phyloP scores from a whole-genome alignment of 306 rosid species.

The Trifolium repens region DNA sequence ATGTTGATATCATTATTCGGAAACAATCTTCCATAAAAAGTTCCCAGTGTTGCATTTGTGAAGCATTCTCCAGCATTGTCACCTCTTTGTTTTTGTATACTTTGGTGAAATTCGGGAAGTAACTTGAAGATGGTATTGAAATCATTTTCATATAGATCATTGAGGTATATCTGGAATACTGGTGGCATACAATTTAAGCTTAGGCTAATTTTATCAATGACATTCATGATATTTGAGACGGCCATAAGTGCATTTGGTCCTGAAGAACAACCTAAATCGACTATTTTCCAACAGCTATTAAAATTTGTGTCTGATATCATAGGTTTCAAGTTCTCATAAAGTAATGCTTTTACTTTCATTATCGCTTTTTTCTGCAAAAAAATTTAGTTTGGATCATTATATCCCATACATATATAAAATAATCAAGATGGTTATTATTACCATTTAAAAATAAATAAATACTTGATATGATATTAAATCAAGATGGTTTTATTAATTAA shows the following conservation, averaged over 20 bases:
- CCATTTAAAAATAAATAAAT: too few relatives aligned
- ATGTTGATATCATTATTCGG: conserved; percentile 46
- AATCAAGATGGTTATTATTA: too few relatives aligned
- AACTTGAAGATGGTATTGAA: conserved; percentile 7
- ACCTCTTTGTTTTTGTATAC: not conserved
- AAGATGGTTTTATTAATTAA: too few relatives aligned
- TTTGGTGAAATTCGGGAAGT: conserved; percentile 37
- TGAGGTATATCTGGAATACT: not conserved
- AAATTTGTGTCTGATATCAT: not conserved
- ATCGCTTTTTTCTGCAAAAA: not conserved
- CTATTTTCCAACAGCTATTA: not conserved
- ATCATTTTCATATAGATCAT: conserved; percentile 20
- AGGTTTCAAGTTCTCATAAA: not conserved
- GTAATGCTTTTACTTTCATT: not conserved
- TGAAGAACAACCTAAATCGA: conserved; percentile 4
- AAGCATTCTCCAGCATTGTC: conserved; percentile 42
- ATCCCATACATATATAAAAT: too few relatives aligned
- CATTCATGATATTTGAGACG: not conserved
- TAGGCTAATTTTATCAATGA: not conserved
- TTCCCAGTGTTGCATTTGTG: conserved; percentile 55
- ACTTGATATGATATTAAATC: too few relatives aligned
- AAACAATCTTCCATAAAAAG: conserved; percentile 61
- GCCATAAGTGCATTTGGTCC: conserved; percentile 1
- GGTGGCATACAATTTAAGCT: not conserved
- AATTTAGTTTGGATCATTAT: not conserved